These are phyloP conservation scores for Sclerotinia trifoliorum DNA, from an alignment of 2,329 filamentous ascomycete genomes.

Conservation along the genomic window DNA sequence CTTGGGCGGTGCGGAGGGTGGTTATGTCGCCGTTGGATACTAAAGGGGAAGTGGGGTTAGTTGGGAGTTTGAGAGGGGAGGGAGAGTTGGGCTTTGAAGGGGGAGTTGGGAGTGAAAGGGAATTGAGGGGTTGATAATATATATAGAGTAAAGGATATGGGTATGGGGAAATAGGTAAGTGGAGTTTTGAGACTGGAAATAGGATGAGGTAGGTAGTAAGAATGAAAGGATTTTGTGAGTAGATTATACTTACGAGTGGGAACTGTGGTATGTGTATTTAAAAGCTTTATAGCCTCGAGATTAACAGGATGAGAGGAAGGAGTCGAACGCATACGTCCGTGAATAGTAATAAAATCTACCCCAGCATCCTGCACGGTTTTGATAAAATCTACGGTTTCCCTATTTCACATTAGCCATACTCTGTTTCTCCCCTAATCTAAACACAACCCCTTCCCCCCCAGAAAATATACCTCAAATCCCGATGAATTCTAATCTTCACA, in stretches of 20 bases:
- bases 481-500: constrained; percentile 69
- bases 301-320: constrained; percentile 61
- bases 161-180: too few relatives aligned
- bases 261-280: constrained; percentile 12
- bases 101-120: too few relatives aligned
- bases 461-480: constrained; percentile 50
- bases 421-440: accelerated
- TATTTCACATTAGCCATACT: neutral
- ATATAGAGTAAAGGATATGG: too few relatives aligned
- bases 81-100: too few relatives aligned
- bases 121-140: too few relatives aligned
- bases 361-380: constrained; percentile 57
- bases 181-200: too few relatives aligned
- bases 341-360: constrained; percentile 69
- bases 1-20: constrained; percentile 43
- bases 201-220: too few relatives aligned
- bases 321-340: constrained; percentile 62
- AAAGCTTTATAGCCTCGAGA: constrained; percentile 54
- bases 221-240: too few relatives aligned
- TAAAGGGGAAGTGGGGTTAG: too few relatives aligned
- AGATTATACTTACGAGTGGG: neutral
- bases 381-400: constrained; percentile 57
- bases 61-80: too few relatives aligned
- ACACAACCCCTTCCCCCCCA: too few relatives aligned
- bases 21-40: constrained; percentile 71